Evolutionary conservation across 768 basidiomycete species (phyloP).

Genomic region (Tephrocybe sp.): DNA sequence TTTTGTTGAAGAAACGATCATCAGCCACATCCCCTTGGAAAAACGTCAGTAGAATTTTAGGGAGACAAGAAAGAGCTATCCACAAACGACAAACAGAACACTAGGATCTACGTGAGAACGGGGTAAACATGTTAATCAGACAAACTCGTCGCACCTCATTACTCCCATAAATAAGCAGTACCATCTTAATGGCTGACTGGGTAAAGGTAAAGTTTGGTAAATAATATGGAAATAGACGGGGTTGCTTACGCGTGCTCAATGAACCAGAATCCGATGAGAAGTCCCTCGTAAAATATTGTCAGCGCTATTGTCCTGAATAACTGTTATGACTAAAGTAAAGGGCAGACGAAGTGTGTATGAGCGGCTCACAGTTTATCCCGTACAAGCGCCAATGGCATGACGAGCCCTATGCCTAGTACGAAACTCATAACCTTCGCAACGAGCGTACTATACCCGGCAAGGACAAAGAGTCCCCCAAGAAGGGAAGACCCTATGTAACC

Average conservation of each 20-base stretch:
- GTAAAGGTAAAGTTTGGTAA: conserved; percentile 1
- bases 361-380: conserved; percentile 84
- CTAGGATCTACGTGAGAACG: conserved; percentile 31
- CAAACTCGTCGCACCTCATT: conserved; percentile 66
- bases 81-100: conserved; percentile 86
- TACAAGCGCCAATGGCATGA: conserved; percentile 85
- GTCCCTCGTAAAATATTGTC: conserved; percentile 78
- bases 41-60: neutral
- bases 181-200: conserved; percentile 79
- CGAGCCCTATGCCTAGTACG: conserved; percentile 80
- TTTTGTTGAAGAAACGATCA: conserved; percentile 92
- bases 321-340: neutral
- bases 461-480: conserved; percentile 78
- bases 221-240: neutral
- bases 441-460: conserved; percentile 86
- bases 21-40: conserved; percentile 87
- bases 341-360: neutral
- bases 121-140: neutral
- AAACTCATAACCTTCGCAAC: conserved; percentile 93
- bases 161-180: conserved; percentile 82
- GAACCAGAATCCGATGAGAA: conserved; percentile 94
- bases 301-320: conserved; percentile 75
- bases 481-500: conserved; percentile 85
- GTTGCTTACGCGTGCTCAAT: conserved; percentile 80
- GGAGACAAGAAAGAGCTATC: conserved; percentile 23